These are phyloP conservation scores for Sporothrix phasma DNA, from an alignment of 2,329 filamentous ascomycete genomes.

Conservation along the genomic window DNA sequence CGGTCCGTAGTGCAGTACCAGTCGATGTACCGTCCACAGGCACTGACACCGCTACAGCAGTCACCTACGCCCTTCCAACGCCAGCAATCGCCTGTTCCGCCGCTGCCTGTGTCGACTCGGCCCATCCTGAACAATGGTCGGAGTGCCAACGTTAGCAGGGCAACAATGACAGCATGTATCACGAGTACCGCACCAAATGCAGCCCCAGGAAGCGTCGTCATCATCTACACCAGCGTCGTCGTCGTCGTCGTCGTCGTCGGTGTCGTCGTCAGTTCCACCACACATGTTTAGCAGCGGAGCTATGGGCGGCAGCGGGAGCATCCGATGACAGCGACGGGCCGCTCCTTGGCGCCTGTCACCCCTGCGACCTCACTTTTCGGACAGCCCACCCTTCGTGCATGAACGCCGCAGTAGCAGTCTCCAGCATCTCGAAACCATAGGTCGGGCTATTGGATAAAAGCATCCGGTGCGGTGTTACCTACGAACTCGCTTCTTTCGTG, in stretches of 20 bases:
- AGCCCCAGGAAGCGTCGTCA: neutral
- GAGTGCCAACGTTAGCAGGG: no score
- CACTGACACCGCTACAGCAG: constrained; percentile 2
- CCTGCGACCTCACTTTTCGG: constrained; percentile 27
- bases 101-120: constrained; percentile 14
- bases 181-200: constrained; percentile 3
- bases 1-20: neutral
- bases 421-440: neutral
- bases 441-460: constrained; percentile 7
- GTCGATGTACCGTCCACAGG: constrained; percentile 3
- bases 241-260: neutral
- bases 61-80: constrained; percentile 7
- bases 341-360: constrained; percentile 38
- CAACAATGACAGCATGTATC: constrained; percentile 15
- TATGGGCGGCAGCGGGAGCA: neutral
- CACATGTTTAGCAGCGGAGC: neutral
- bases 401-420: constrained; percentile 6
- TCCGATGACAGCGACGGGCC: constrained; percentile 33
- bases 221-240: neutral
- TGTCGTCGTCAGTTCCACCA: neutral
- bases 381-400: neutral
- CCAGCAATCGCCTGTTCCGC: constrained; percentile 14
- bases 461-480: neutral
- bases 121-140: constrained; percentile 18
- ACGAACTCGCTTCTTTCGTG: neutral